Base-by-base conservation (phyloP, 2,329 filamentous ascomycete species). In the Lithohypha guttulata region DNA sequence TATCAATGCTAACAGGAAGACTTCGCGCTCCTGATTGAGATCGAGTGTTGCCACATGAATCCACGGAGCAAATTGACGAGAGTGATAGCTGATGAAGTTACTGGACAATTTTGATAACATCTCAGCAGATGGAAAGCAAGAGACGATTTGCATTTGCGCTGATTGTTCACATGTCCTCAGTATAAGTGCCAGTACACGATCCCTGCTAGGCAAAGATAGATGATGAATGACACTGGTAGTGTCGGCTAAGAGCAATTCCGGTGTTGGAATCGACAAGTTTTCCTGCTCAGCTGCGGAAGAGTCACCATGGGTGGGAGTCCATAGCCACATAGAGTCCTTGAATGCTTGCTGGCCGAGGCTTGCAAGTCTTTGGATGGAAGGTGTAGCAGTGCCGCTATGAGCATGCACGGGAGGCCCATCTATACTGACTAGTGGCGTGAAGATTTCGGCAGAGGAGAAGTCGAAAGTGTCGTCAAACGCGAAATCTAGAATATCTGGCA, bases 121-220 rank as follows among this genome's bases (percentile, higher is more conserved):
- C 21, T 65, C 59, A 0, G 58, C 55, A 0, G 57, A 59, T 0
- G 63, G 63, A 8, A 65, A 65, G 0, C 59, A 63, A 3, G 59
- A 55, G 11, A 62, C 57, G 66, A 70, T 13, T 69, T 73, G 14
- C 75, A 71, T 34, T 63, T 69, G 43, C 53, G 68, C 57, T 58
- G 69, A 59, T 57, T 70, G 50, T 60, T 59, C 46, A 49, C 71
- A 78, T 3, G 70, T 75, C 34, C 68, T 66, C 23, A 84, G 15
- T 7, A 48, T 34, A 11, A 39, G 18, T 3, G 35, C 28, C 10
- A 48, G 36, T 10, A 48, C 27, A 20, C 36, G 11, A 35, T 34
- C 31, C 30, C 23, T 4, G 27, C 15, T 35, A 18, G 37, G 33
- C 29, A 19, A 21, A 18, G 17, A 41, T 18, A 15, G 18, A 19